Conservation (phyloP, 148 eudicot species). For the Rhododendron henanense region DNA sequence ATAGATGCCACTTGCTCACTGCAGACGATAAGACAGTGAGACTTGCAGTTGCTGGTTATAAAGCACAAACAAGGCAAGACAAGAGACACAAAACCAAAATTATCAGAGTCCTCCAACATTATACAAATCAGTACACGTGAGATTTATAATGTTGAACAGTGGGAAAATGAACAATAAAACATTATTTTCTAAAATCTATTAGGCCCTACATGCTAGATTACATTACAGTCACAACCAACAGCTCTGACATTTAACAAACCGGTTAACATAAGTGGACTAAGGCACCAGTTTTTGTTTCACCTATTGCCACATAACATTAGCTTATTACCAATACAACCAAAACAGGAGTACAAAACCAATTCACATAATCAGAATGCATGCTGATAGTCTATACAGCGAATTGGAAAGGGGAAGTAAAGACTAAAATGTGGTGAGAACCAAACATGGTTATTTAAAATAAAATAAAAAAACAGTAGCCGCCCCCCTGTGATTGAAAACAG, state of each 20-base stretch:
- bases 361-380: background rate
- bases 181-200: background rate
- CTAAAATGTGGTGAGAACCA: background rate
- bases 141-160: background rate
- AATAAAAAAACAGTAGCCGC: background rate
- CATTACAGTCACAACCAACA: background rate
- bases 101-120: background rate
- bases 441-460: background rate
- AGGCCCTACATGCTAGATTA: background rate
- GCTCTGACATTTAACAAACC: background rate
- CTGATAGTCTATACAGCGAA: background rate
- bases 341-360: background rate
- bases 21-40: background rate
- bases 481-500: background rate
- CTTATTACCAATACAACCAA: background rate
- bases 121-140: background rate
- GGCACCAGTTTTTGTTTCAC: background rate
- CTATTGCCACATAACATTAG: background rate
- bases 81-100: background rate
- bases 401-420: background rate
- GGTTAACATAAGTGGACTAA: background rate
- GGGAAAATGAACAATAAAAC: background rate
- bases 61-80: background rate
- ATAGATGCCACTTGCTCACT: constrained; percentile 8
- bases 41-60: background rate